Evolutionary conservation across 768 basidiomycete genomes (phyloP), one percentile per base, ranked within the genome.

Genomic region (Boletus vinaceobasis): DNA sequence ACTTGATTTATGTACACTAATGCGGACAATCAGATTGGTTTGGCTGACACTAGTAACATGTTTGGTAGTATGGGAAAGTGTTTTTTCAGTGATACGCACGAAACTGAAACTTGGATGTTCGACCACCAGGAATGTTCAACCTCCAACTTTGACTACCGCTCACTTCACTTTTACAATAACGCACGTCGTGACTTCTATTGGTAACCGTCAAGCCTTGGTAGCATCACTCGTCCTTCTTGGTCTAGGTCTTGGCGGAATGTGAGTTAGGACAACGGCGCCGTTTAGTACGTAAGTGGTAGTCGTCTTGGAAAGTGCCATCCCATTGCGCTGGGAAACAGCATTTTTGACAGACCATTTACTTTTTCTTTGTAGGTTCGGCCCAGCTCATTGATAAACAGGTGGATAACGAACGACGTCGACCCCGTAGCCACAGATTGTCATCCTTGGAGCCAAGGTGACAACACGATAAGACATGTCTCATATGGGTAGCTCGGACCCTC

Each of bases 401-500:
- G 7, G n/a, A 21, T 21, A 26, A 21, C 32, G 38, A 32, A 14
- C 43, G 32, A 4, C 26, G 14, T 11, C 4, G 7, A 2, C 29
- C 37, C 29, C 31, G 31, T 1, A 33, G 15, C n/a, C 17, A 8
- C 26, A 6, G 21, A 49, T 36, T 26, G 23, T 39, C 23, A 15
- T 21, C 15, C 15, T 26, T 46, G 23, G 32, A 32, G 15, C 7
- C 15, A n/a, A n/a, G 6, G 23, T 23, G 23, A 23, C 23, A 23
- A 23, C 23, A 23, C 23, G 23, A 23, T 23, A 23, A 37, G 15
- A 37, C 2, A 64, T 66, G 61, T 56, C 57, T 21, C 32, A 26
- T 52, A 35, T 39, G 65, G 93, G 90, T 56, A 81, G 80, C 63
- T 78, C 93, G 72, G 86, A 85, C 74, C 88, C 93, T 74, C 95